Evolutionary conservation across 768 basidiomycete genomes (phyloP).

Genomic region (Tricholoma furcatifolium): DNA sequence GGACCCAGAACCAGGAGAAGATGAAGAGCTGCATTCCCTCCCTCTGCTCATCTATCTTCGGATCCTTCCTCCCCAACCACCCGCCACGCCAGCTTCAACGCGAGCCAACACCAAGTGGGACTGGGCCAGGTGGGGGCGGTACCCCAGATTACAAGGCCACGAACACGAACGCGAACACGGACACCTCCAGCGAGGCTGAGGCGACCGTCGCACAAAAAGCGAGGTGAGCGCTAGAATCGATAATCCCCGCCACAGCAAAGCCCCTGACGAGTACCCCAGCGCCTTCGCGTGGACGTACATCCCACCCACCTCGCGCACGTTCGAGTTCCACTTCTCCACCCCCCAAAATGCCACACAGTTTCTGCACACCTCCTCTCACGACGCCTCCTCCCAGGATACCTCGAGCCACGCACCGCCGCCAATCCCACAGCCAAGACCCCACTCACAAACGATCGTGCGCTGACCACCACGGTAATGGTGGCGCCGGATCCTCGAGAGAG

Average conservation of each 20-base stretch:
- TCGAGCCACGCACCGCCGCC: too few species aligned
- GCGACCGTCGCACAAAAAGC: constrained; percentile 22
- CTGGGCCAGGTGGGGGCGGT: too few species aligned
- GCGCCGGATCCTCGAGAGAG: too few species aligned
- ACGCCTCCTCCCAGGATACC: too few species aligned
- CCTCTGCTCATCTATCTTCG: constrained; percentile 59
- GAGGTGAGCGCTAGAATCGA: constrained; percentile 75
- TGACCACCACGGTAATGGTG: too few species aligned
- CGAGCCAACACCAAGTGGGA: too few species aligned
- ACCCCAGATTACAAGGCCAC: constrained; percentile 6
- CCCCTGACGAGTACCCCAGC: constrained; percentile 87
- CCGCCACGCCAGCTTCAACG: constrained; percentile 40
- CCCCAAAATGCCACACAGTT: constrained; percentile 56
- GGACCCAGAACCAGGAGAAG: constrained; percentile 26
- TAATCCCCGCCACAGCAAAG: constrained; percentile 76
- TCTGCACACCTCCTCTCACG: too few species aligned
- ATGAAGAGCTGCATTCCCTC: constrained; percentile 35
- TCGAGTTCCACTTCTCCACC: constrained; percentile 67
- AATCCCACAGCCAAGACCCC: too few species aligned
- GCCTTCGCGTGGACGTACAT: constrained; percentile 71
- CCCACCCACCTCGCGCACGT: constrained; percentile 70
- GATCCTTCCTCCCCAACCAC: constrained; percentile 56
- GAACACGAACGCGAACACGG: too few species aligned
- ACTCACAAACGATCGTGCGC: too few species aligned
- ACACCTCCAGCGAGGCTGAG: constrained; percentile 6